Conservation (phyloP, 495 filamentous ascomycete species). For the Xylaria castorea region DNA sequence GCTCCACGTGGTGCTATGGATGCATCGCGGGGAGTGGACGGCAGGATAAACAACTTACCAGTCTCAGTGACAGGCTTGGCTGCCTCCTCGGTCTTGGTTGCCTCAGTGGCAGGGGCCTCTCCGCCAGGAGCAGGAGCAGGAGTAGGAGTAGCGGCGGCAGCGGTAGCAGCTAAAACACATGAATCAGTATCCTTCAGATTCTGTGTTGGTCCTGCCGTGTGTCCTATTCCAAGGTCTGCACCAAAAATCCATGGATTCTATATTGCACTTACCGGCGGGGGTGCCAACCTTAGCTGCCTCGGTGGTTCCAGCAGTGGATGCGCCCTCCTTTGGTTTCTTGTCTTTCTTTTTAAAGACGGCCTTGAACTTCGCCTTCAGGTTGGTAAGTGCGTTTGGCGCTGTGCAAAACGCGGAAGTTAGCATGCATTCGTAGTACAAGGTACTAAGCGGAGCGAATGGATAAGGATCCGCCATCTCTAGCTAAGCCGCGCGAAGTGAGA, state of each 20-base stretch:
- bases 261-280: conserved; percentile 14
- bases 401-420: conserved; percentile 31
- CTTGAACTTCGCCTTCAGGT: conserved; percentile 61
- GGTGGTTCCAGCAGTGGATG: conserved; percentile 33
- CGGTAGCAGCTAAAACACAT: conserved; percentile 14
- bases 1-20: neutral
- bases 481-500: conserved; percentile 6
- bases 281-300: conserved; percentile 34
- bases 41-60: conserved; percentile 19
- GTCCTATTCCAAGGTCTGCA: neutral
- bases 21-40: neutral
- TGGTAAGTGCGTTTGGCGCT: conserved; percentile 44
- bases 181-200: conserved; percentile 15
- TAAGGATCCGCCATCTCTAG: conserved; percentile 14
- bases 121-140: neutral
- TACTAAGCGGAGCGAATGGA: conserved; percentile 7
- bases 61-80: conserved; percentile 5
- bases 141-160: neutral
- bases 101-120: conserved; percentile 7
- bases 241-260: conserved; percentile 10
- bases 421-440: conserved; percentile 21
- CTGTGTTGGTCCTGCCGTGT: neutral
- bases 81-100: conserved; percentile 26
- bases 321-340: conserved; percentile 39
- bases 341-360: conserved; percentile 55